These are phyloP conservation scores for Populus trichocarpa DNA, from an alignment of 441 rosid genomes.

Conservation along the genomic window DNA sequence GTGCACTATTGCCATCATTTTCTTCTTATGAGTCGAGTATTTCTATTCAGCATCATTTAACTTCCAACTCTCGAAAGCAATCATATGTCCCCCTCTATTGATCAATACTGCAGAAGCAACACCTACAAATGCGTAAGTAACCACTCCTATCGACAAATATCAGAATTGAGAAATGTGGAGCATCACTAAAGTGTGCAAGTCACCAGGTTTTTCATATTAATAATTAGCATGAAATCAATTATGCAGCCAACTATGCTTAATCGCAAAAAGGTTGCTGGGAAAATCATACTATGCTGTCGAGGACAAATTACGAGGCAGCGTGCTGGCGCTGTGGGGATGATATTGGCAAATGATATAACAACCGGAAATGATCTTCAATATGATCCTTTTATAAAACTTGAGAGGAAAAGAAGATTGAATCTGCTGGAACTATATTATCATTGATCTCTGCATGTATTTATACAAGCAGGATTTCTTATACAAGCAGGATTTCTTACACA, in stretches of 20 bases:
- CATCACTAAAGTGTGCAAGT: not conserved
- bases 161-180: too few relatives aligned
- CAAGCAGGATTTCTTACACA: too few relatives aligned
- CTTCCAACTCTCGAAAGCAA: too few relatives aligned
- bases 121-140: conserved; percentile 32
- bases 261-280: conserved; percentile 38
- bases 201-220: not conserved
- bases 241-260: conserved; percentile 39
- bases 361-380: conserved; percentile 44
- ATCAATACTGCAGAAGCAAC: conserved; percentile 6
- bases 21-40: too few relatives aligned
- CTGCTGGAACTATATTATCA: too few relatives aligned
- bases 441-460: too few relatives aligned
- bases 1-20: too few relatives aligned
- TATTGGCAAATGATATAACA: conserved; percentile 38
- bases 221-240: not conserved
- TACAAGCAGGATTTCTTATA: too few relatives aligned
- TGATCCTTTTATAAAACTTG: conserved; percentile 30
- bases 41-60: too few relatives aligned
- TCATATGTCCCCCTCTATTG: too few relatives aligned
- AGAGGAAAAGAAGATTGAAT: too few relatives aligned
- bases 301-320: conserved; percentile 34
- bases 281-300: conserved; percentile 49
- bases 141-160: not conserved
- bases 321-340: conserved; percentile 59